Conservation (phyloP, 441 rosid genomes). For the Hypseocharis bilobata region DNA sequence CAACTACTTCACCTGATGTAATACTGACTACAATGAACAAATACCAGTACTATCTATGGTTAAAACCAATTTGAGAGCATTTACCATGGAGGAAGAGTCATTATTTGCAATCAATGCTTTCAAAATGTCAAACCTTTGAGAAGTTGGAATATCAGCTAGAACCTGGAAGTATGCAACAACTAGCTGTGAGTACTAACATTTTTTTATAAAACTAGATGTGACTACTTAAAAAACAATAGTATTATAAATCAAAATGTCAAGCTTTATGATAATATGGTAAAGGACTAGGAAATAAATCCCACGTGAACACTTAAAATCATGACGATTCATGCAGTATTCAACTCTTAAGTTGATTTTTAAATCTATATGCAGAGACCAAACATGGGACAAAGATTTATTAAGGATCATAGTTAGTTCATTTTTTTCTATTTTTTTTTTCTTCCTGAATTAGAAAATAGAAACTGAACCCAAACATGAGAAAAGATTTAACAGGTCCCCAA, state of each 20-base stretch:
- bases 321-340: too few species aligned
- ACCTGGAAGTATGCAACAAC: conserved; percentile 37
- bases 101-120: conserved; percentile 46
- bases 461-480: too few species aligned
- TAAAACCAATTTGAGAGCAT: conserved; percentile 13
- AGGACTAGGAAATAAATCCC: too few species aligned
- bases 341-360: too few species aligned
- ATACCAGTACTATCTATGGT: conserved; percentile 10
- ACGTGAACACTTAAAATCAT: not conserved
- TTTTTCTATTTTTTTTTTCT: too few species aligned
- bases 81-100: conserved; percentile 77
- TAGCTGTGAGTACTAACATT: not conserved
- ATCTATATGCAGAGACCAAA: too few species aligned
- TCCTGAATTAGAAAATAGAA: too few species aligned
- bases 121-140: conserved; percentile 48
- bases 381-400: too few species aligned
- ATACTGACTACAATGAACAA: conserved; percentile 6
- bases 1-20: conserved; percentile 11
- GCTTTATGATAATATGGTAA: too few species aligned
- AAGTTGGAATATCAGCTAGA: conserved; percentile 57
- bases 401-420: too few species aligned
- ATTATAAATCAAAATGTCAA: not conserved
- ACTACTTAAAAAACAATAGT: not conserved
- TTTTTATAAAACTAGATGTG: not conserved
- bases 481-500: too few species aligned